Percentiles rank a stretch among this genome's conserved stretches.
Conservation (phyloP, 306 rosid species). For the Casuarina cunninghamiana region DNA sequence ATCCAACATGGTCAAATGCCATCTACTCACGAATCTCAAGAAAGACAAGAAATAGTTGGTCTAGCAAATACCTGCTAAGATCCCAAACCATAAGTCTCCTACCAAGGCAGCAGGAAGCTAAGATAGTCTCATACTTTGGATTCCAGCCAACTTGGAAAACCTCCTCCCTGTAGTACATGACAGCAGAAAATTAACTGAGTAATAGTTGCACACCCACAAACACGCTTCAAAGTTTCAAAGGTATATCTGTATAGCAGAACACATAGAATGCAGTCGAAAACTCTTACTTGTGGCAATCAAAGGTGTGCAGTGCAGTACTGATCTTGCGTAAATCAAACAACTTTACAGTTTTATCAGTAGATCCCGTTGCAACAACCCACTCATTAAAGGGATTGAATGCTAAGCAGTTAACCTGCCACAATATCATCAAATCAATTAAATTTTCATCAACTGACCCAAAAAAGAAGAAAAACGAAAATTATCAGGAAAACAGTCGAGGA, state of each 20-base stretch:
- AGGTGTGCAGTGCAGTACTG: slow-evolving; percentile 71
- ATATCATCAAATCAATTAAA: slow-evolving; percentile 3
- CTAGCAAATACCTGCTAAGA: slow-evolving; percentile 83
- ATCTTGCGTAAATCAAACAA: slow-evolving; percentile 92
- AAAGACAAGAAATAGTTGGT: slow-evolving; percentile 17
- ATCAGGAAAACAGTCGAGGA: neutral
- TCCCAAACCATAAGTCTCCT: slow-evolving; percentile 99
- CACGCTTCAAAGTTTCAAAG: neutral
- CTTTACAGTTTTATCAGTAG: slow-evolving; percentile 96
- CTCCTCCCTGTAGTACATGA: slow-evolving; percentile 70
- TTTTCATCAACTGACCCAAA: slow-evolving; percentile 14
- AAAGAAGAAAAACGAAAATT: slow-evolving; percentile 6
- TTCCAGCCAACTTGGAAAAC: slow-evolving; percentile 99
- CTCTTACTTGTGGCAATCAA: slow-evolving; percentile 89
- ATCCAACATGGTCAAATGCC: neutral
- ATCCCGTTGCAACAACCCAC: slow-evolving; percentile 98
- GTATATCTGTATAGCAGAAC: slow-evolving; percentile 9
- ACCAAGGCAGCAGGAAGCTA: slow-evolving; percentile 97
- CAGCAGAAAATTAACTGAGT: slow-evolving; percentile 26
- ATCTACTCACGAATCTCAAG: neutral
- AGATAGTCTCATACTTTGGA: slow-evolving; percentile 92
- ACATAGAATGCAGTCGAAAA: slow-evolving; percentile 17
- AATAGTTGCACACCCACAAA: neutral
- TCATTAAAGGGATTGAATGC: slow-evolving; percentile 98
- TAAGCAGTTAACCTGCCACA: slow-evolving; percentile 82